phyloP scores from a whole-genome alignment of 2,329 filamentous ascomycete genomes.

The Parastagonospora avenae region DNA sequence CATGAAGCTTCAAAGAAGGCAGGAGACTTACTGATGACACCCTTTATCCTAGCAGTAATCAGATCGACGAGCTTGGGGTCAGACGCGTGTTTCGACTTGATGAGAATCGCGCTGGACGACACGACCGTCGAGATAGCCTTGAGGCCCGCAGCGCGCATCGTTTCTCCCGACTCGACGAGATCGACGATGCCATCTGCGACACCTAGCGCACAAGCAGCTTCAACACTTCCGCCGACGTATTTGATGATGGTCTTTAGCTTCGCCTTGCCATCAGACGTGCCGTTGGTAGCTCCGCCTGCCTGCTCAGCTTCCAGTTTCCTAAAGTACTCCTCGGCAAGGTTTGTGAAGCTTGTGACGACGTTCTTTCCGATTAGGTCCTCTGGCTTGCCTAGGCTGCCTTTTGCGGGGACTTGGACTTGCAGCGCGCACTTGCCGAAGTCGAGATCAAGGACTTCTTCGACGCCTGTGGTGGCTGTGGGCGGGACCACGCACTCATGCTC shows the following conservation, averaged over 20 bases:
- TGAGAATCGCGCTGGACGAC: conserved; percentile 83
- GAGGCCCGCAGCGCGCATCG: conserved; percentile 93
- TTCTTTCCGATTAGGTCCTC: conserved; percentile 88
- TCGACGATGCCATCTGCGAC: conserved; percentile 98
- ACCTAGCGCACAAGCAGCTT: conserved; percentile 92
- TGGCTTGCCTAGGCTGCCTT: conserved; percentile 71
- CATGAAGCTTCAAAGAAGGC: too few relatives aligned
- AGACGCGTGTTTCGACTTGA: conserved; percentile 84
- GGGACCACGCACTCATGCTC: conserved; percentile 77
- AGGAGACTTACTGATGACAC: conserved; percentile 75
- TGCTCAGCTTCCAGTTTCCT: conserved; percentile 68
- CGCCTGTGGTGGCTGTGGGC: conserved; percentile 56
- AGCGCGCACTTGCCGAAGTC: conserved; percentile 90
- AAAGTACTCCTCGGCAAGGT: conserved; percentile 84
- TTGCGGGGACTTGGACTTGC: conserved; percentile 94
- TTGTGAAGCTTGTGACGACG: conserved; percentile 93
- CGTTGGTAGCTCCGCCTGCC: conserved; percentile 39
- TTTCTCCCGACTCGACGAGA: conserved; percentile 97
- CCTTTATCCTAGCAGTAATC: conserved; percentile 83
- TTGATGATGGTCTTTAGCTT: conserved; percentile 86
- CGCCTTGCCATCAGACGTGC: conserved; percentile 46
- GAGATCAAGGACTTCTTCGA: conserved; percentile 87
- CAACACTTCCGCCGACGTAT: conserved; percentile 93
- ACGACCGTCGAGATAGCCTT: conserved; percentile 94
- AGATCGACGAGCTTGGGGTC: conserved; percentile 81